These are phyloP conservation scores for Aspergillus transmontanensis DNA, from an alignment of 2,329 filamentous ascomycete genomes.

Conservation along the genomic window DNA sequence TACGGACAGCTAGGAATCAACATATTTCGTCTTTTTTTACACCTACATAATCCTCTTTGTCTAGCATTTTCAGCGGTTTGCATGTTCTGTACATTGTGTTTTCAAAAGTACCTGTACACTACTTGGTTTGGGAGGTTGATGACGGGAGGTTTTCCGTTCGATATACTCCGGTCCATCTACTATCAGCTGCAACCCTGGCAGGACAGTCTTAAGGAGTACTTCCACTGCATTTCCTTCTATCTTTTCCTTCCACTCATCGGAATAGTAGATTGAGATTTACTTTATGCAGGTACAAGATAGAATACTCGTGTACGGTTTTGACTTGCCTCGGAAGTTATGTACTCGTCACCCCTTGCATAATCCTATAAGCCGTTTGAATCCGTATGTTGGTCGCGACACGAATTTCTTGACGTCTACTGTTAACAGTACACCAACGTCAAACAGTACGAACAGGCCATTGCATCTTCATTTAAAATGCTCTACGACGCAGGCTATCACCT, in stretches of 20 bases:
- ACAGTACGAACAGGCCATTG: not conserved
- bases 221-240: not conserved
- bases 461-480: not conserved
- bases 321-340: not conserved
- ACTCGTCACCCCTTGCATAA: not conserved
- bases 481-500: too few species aligned
- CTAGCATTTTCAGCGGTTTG: not conserved
- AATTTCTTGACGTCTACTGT: not conserved
- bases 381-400: not conserved
- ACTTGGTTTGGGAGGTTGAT: not conserved
- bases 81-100: not conserved
- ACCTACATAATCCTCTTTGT: not conserved
- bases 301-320: too few species aligned
- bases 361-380: not conserved
- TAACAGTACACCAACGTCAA: not conserved
- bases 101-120: not conserved
- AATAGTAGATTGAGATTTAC: too few species aligned
- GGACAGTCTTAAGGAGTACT: not conserved
- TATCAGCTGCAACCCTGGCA: not conserved
- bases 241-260: not conserved
- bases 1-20: constrained; percentile 1
- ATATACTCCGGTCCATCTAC: not conserved
- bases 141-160: not conserved
- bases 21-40: not conserved
- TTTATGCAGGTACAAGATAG: not conserved